Evolutionary conservation across 208 protist genomes (phyloP).

Genomic region (Phytomonas serpens): DNA sequence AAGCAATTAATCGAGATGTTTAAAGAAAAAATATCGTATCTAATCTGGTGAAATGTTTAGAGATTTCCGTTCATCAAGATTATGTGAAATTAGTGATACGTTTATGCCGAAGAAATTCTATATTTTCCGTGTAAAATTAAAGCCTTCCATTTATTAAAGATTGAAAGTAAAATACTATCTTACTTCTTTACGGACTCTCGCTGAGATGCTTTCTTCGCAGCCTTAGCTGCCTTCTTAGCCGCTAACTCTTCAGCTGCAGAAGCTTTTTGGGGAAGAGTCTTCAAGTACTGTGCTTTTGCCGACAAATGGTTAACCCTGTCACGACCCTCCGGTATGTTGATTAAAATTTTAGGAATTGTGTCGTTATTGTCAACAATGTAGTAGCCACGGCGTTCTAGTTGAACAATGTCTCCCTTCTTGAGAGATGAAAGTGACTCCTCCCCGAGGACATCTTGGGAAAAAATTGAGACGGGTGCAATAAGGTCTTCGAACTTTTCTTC

Average conservation of each 20-base stretch:
- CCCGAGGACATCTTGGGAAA: conserved; percentile 66
- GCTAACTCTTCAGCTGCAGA: conserved; percentile 76
- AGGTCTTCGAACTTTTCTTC: conserved; percentile 91
- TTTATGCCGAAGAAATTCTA: conserved; percentile 1
- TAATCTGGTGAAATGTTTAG: not conserved
- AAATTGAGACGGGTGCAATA: conserved; percentile 86
- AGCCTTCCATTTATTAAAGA: conserved; percentile 9
- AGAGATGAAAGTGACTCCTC: conserved; percentile 83
- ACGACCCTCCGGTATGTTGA: conserved; percentile 81
- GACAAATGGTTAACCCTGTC: conserved; percentile 89
- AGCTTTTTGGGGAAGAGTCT: conserved; percentile 53
- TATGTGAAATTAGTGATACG: not conserved
- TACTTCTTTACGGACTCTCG: conserved; percentile 28
- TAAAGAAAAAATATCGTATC: conserved; percentile 1
- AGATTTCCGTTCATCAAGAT: not conserved
- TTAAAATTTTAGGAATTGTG: conserved; percentile 50
- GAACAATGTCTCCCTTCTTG: conserved; percentile 91
- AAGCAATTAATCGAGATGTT: not conserved
- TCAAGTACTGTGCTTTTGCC: conserved; percentile 86
- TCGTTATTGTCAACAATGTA: conserved; percentile 93
- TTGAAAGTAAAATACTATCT: conserved; percentile 5
- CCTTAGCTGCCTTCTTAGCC: conserved; percentile 75
- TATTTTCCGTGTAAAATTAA: not conserved
- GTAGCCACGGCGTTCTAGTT: conserved; percentile 97
- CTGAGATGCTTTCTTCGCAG: conserved; percentile 80